Conservation (phyloP, 2,329 filamentous ascomycete species). For the Lasiodiplodia hormozganensis region DNA sequence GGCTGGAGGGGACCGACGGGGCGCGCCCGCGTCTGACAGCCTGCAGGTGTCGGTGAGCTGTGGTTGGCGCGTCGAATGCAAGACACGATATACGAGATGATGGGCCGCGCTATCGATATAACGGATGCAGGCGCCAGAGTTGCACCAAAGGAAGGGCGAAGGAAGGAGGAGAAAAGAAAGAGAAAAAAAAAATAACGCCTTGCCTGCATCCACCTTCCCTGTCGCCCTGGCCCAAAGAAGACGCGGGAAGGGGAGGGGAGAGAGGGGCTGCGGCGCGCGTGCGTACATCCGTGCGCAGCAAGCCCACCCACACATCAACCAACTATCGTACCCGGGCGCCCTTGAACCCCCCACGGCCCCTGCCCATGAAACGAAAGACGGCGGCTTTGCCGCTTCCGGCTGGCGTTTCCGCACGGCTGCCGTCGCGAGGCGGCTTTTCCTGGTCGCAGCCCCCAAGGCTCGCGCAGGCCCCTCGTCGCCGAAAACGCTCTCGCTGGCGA, state of each 20-base stretch:
- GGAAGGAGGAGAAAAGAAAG: neutral
- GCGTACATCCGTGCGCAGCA: slow-evolving; percentile 9
- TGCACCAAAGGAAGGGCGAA: neutral
- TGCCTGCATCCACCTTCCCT: neutral
- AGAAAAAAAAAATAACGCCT: neutral
- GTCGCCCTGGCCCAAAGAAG: neutral
- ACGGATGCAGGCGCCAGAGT: neutral
- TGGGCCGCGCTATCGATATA: slow-evolving; percentile 6
- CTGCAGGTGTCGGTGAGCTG: slow-evolving; percentile 9
- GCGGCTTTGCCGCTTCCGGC: slow-evolving; percentile 22
- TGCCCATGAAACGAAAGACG: slow-evolving; percentile 5
- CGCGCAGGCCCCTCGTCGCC: neutral
- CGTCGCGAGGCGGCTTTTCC: slow-evolving; percentile 6
- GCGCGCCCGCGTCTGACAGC: neutral
- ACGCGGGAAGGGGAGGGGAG: neutral
- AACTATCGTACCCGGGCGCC: neutral
- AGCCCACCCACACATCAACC: slow-evolving; percentile 2
- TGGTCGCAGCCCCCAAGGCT: neutral
- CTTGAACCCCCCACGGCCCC: neutral
- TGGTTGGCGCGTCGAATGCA: neutral
- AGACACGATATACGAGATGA: slow-evolving; percentile 6
- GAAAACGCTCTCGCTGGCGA: neutral
- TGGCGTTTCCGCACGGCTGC: slow-evolving; percentile 16
- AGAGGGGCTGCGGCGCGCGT: neutral
- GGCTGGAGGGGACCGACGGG: neutral